A percentile compares a stretch with the other conserved stretches of the same genome.
Conservation (phyloP, 2,329 filamentous ascomycete genomes). For the Escovopsis sp. region DNA sequence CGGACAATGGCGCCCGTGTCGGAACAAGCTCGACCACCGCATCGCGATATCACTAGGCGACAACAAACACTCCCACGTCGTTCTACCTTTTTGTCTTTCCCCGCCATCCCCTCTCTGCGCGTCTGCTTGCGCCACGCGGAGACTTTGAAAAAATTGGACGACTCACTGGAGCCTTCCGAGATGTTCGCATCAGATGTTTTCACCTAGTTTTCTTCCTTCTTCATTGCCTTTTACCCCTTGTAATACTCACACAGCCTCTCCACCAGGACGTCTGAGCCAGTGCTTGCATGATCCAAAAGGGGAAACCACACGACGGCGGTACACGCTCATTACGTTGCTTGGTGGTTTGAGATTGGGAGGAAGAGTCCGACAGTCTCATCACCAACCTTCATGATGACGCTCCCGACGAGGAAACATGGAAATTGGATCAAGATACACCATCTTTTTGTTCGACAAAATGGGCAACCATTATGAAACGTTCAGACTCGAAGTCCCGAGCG, state of each 20-base stretch:
- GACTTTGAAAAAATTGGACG: conserved; percentile 1
- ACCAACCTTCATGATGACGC: conserved; percentile 21
- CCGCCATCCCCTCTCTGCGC: no score
- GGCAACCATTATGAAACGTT: conserved; percentile 24
- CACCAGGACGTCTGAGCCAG: conserved; percentile 7
- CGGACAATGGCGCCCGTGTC: conserved; percentile 26
- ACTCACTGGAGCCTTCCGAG: conserved; percentile 1
- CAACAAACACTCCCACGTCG: conserved; percentile 1
- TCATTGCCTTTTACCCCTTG: conserved; percentile 21
- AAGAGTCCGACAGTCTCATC: conserved; percentile 5
- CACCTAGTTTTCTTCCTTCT: conserved; percentile 6
- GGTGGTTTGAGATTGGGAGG: conserved; percentile 3
- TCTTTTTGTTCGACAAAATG: conserved; percentile 22
- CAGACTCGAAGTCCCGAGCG: conserved; percentile 15
- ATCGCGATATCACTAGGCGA: conserved; percentile 21
- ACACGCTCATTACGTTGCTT: conserved; percentile 4
- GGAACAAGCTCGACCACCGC: conserved; percentile 19
- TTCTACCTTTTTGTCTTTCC: background rate
- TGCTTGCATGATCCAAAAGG: conserved; percentile 5
- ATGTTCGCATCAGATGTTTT: conserved; percentile 4
- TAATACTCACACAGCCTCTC: conserved; percentile 15
- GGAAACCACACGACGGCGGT: conserved; percentile 1
- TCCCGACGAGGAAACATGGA: conserved; percentile 21
- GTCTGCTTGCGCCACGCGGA: no score
- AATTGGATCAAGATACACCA: conserved; percentile 26